Evolutionary conservation across 805 yeast genomes (phyloP).

Genomic region (Wickerhamiella cacticola): DNA sequence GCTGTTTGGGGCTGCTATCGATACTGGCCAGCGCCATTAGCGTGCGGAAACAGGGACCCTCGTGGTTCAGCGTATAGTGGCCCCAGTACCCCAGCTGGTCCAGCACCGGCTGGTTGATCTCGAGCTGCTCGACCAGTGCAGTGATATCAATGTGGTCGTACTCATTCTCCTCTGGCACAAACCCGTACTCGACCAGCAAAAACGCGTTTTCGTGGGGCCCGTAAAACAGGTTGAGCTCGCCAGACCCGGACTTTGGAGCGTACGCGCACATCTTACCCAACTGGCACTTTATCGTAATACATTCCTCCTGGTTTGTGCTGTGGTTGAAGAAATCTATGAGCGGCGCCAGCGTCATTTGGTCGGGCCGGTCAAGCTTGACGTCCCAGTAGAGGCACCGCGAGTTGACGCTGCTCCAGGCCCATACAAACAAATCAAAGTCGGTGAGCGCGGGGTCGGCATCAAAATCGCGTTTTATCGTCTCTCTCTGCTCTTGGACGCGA

Average conservation of each 20-base stretch:
- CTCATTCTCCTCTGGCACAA: constrained; percentile 42
- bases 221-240: constrained; percentile 54
- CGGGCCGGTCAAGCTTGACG: constrained; percentile 45
- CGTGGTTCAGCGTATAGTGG: constrained; percentile 52
- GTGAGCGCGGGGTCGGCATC: not conserved
- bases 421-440: constrained; percentile 31
- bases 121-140: constrained; percentile 29
- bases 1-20: not conserved
- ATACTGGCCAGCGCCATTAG: constrained; percentile 54
- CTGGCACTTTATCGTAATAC: constrained; percentile 34
- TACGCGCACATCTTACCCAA: constrained; percentile 42
- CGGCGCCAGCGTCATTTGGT: constrained; percentile 85
- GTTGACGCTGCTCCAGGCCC: constrained; percentile 82
- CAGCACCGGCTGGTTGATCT: constrained; percentile 36
- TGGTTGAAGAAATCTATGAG: constrained; percentile 83
- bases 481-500: constrained; percentile 18
- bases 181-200: constrained; percentile 78
- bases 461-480: constrained; percentile 1
- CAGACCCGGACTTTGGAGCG: constrained; percentile 30
- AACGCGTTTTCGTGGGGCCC: constrained; percentile 86
- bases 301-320: constrained; percentile 23
- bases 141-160: constrained; percentile 67
- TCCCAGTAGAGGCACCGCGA: constrained; percentile 81
- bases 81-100: constrained; percentile 48
- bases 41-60: constrained; percentile 55